Conservation (phyloP, 148 eudicot genomes). For the Chenopodium formosanum region DNA sequence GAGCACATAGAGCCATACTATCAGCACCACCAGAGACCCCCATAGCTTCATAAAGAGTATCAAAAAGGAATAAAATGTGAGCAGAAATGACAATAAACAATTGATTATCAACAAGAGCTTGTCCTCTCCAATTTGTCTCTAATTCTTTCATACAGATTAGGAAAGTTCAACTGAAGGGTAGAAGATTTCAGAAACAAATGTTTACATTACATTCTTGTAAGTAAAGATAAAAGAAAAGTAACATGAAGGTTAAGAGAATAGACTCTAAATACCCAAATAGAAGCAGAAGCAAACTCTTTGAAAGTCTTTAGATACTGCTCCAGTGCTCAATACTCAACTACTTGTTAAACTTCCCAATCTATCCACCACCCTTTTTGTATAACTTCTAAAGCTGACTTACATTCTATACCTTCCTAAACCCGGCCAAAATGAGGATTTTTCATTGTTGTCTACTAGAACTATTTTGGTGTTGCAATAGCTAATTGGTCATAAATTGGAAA, state of each 20-base stretch:
- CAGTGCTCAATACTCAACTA: too few species aligned
- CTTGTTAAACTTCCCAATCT: not conserved
- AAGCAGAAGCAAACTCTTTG: not conserved
- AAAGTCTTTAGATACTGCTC: not conserved
- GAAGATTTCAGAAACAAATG: not conserved
- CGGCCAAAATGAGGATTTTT: not conserved
- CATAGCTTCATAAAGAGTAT: conserved; percentile 44
- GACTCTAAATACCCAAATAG: not conserved
- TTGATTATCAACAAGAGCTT: not conserved
- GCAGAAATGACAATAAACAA: not conserved
- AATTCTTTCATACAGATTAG: not conserved
- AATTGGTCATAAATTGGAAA: not conserved
- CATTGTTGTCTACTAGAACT: not conserved
- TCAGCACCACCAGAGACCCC: conserved; percentile 99
- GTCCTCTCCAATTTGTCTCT: not conserved
- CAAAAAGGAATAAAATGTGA: not conserved
- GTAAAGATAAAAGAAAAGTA: not conserved
- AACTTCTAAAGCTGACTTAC: not conserved
- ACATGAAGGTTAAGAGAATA: not conserved
- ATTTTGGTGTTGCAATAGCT: not conserved
- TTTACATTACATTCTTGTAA: not conserved
- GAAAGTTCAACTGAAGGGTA: not conserved
- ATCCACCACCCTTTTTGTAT: not conserved
- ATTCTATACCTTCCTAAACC: not conserved
- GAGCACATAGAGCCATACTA: conserved; percentile 80